Percentiles rank a stretch among this genome's conserved stretches.
Conservation (phyloP, 208 protist genomes). For the Herpetomonas tarakana region DNA sequence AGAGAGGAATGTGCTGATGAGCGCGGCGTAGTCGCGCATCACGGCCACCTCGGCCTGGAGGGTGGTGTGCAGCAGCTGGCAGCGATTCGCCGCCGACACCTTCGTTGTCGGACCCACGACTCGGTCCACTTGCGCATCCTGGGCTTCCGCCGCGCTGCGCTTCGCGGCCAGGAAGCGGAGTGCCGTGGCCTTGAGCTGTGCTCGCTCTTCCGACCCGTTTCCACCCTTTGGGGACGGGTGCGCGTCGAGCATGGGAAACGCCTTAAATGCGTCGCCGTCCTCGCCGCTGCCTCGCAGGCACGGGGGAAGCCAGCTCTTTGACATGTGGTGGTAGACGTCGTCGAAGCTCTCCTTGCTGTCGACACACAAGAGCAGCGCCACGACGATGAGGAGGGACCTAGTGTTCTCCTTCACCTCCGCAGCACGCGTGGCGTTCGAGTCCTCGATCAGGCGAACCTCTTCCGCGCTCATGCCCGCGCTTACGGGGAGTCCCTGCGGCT, state of each 20-base stretch:
- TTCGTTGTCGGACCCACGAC: slow-evolving; percentile 11
- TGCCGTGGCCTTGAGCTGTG: slow-evolving; percentile 5
- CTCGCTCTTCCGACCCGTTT: slow-evolving; percentile 30
- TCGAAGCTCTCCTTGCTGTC: slow-evolving; percentile 1
- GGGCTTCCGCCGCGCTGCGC: slow-evolving; percentile 7
- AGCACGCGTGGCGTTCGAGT: background rate
- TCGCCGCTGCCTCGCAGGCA: too few relatives aligned
- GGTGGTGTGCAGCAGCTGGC: slow-evolving; percentile 25
- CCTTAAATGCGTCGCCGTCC: too few relatives aligned
- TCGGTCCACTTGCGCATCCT: slow-evolving; percentile 3
- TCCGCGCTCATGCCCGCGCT: slow-evolving; percentile 1
- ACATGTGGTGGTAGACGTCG: slow-evolving; percentile 11
- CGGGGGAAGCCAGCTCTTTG: background rate
- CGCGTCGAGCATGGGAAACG: slow-evolving; percentile 26
- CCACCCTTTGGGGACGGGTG: slow-evolving; percentile 40
- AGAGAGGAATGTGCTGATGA: background rate
- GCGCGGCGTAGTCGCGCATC: slow-evolving; percentile 15
- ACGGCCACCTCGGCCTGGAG: slow-evolving; percentile 49
- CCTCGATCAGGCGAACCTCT: background rate
- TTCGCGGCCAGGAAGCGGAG: slow-evolving; percentile 17
- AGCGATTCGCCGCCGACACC: slow-evolving; percentile 3
- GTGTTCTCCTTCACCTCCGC: slow-evolving; percentile 13
- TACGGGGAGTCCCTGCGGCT: slow-evolving; percentile 12
- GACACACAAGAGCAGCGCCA: slow-evolving; percentile 8
- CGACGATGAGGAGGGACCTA: slow-evolving; percentile 7